Base-by-base conservation (phyloP, 1,284 basidiomycete species). In the Cryptococcus sp. region DNA sequence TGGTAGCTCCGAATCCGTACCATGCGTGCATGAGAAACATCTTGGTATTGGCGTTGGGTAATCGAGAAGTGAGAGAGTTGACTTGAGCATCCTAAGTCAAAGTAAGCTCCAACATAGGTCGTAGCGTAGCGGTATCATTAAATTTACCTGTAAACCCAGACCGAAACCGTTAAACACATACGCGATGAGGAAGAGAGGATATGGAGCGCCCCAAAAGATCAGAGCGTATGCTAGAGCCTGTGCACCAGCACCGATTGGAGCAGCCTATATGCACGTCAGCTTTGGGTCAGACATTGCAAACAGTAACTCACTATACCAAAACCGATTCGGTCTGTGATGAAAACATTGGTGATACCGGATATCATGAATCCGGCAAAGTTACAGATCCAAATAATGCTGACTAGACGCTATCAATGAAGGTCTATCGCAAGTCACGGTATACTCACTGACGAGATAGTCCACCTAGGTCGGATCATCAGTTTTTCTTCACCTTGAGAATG, bases 1-100 rank as follows among this genome's bases (percentile, higher is more conserved):
- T 75, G 41, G 88, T 82, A 0, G 88, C 87, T 1, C 87, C 87
- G 2, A 83, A 64, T 46, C 86, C 83, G 64, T 84, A 84, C 11
- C 78, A 70, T 0, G 83, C 84, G 64, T 87, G 85, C 42, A 84
- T 64, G 43, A 86, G 67, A 48, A 84, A 83, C 84, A 87, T 85
- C 65, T 84, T 84, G 1, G 66, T 69, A 5, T 58, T 56, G 31
- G 70, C 69, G 60, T 68, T 64, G 10, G 64, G 63, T 23, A 75
- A 52, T 4, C 73, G 66, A 6, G 68, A 57, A 13, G 59, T 56
- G 6, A 75, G 50, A 5, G 68, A 63, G 63, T 73, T 75, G 53
- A 70, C 66, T 62, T 73, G 73, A 3, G 73, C 71, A 52, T 75
- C 73, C 61, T 66, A 47, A 10, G 49, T 49, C 23, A 11, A 56